Conservation (phyloP, 1,284 basidiomycete genomes). For the Xanthoconium separans region DNA sequence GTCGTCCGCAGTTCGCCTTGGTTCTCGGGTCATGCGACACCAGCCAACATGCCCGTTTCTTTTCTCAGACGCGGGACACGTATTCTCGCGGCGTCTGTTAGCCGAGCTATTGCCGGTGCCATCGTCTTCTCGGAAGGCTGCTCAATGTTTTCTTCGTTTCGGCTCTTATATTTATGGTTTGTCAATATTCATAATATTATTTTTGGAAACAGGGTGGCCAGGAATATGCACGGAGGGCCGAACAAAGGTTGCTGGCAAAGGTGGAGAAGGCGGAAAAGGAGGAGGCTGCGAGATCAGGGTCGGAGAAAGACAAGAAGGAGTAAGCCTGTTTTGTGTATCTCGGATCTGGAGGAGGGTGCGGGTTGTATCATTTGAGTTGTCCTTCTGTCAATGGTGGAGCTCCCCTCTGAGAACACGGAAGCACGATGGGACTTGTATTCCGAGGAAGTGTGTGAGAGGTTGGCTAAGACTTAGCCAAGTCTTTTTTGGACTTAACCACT, state of each 20-base stretch:
- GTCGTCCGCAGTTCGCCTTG: not conserved
- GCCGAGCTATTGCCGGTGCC: conserved; percentile 13
- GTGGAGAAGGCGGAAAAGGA: conserved; percentile 35
- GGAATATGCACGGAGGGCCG: conserved; percentile 75
- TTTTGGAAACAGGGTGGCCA: conserved; percentile 69
- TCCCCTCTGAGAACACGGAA: not conserved
- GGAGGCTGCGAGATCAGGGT: conserved; percentile 24
- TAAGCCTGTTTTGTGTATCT: conserved; percentile 10
- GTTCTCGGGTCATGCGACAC: conserved; percentile 1
- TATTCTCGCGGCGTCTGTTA: conserved; percentile 11
- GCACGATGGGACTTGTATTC: not conserved
- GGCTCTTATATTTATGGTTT: conserved; percentile 13
- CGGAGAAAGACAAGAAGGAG: conserved; percentile 44
- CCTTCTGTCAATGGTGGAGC: not conserved
- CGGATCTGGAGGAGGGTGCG: conserved; percentile 4
- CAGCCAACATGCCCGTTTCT: not conserved
- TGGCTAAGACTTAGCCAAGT: conserved; percentile 21
- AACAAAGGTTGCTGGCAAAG: conserved; percentile 57
- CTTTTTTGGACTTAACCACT: conserved; percentile 20
- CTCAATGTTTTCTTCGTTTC: conserved; percentile 7
- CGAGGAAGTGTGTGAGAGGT: not conserved
- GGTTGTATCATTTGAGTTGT: conserved; percentile 5
- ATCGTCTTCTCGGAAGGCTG: conserved; percentile 1
- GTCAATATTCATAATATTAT: conserved; percentile 12
- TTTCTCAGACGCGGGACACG: conserved; percentile 9